Evolutionary conservation across 2,329 filamentous ascomycete genomes (phyloP).

Genomic region (Rutstroemia sp.): DNA sequence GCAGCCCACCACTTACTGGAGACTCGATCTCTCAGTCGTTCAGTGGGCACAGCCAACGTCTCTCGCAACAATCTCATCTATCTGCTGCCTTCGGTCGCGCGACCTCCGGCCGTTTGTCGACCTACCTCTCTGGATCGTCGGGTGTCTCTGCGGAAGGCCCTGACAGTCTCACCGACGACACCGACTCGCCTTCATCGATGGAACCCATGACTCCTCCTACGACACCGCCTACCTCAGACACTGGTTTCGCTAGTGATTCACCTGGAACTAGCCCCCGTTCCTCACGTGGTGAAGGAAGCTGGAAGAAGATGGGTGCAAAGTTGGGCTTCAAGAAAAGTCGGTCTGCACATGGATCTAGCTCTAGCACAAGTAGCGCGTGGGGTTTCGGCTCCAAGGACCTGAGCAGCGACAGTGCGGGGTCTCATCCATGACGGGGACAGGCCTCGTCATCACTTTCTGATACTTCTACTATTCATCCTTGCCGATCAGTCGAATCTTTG

Average conservation of each 20-base stretch:
- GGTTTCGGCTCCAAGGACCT: slow-evolving; percentile 29
- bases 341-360: slow-evolving; percentile 38
- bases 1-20: slow-evolving; percentile 21
- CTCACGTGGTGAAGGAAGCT: slow-evolving; percentile 33
- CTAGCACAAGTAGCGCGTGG: slow-evolving; percentile 32
- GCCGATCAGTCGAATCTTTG: slow-evolving; percentile 23
- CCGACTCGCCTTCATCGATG: slow-evolving; percentile 45
- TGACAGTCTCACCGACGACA: slow-evolving; percentile 49
- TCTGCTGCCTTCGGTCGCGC: slow-evolving; percentile 20
- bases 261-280: slow-evolving; percentile 22
- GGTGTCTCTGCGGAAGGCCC: slow-evolving; percentile 39
- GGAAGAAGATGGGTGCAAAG: slow-evolving; percentile 58
- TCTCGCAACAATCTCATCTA: slow-evolving; percentile 26
- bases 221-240: slow-evolving; percentile 57
- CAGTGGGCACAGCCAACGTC: slow-evolving; percentile 18
- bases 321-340: slow-evolving; percentile 50
- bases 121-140: slow-evolving; percentile 29
- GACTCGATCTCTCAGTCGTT: slow-evolving; percentile 19
- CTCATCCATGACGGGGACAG: slow-evolving; percentile 50
- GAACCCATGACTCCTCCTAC: slow-evolving; percentile 70
- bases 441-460: slow-evolving; percentile 43
- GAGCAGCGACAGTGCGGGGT: slow-evolving; percentile 29
- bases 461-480: slow-evolving; percentile 25
- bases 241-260: slow-evolving; percentile 20
- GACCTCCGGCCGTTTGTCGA: slow-evolving; percentile 20